phyloP scores from a whole-genome alignment of 495 filamentous ascomycete genomes.

The Penicillium daleae region DNA sequence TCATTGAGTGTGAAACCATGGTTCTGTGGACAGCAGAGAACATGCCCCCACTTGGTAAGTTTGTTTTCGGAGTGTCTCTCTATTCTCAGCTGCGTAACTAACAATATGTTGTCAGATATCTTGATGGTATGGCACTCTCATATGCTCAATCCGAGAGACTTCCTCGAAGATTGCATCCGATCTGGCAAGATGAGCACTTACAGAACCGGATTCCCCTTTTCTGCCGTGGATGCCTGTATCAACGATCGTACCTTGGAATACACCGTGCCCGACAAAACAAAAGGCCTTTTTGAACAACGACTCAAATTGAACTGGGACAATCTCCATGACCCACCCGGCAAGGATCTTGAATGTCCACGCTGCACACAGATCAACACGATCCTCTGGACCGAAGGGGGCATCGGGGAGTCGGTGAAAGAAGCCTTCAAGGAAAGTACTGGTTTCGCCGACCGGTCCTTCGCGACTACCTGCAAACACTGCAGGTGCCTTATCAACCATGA shows the following conservation, averaged over 20 bases:
- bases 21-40: conserved; percentile 25
- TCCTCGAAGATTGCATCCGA: conserved; percentile 75
- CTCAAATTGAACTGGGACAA: conserved; percentile 65
- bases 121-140: conserved; percentile 89
- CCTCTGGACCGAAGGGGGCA: conserved; percentile 30
- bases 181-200: conserved; percentile 62
- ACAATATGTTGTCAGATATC: conserved; percentile 56
- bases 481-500: conserved; percentile 52
- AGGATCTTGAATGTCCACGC: conserved; percentile 58
- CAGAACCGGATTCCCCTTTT: conserved; percentile 71
- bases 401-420: conserved; percentile 14
- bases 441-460: conserved; percentile 65
- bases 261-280: conserved; percentile 47
- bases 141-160: conserved; percentile 77
- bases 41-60: conserved; percentile 36
- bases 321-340: conserved; percentile 50
- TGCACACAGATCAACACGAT: conserved; percentile 43
- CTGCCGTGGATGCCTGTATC: conserved; percentile 62
- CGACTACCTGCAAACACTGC: conserved; percentile 47
- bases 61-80: not conserved
- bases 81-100: not conserved
- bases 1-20: conserved; percentile 16
- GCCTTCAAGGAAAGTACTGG: conserved; percentile 42
- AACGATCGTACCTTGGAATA: conserved; percentile 65
- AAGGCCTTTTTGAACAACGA: conserved; percentile 49